phyloP scores from a whole-genome alignment of 495 filamentous ascomycete species.

The Penicillium subrubescens region DNA sequence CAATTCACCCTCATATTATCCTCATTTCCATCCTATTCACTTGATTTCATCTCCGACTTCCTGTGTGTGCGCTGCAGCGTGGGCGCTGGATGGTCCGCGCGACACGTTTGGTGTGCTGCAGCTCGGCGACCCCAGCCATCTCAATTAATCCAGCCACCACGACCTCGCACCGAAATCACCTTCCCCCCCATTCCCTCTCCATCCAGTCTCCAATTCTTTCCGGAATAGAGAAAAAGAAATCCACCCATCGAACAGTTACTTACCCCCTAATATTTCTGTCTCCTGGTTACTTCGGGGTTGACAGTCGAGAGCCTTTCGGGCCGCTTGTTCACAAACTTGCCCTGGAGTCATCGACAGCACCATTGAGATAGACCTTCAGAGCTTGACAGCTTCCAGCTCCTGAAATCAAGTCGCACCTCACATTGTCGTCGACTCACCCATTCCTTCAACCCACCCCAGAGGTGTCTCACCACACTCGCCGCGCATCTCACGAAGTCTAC shows the following conservation, averaged over 20 bases:
- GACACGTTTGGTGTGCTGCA: slow-evolving; percentile 32
- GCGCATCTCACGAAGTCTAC: slow-evolving; percentile 60
- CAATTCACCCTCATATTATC: neutral
- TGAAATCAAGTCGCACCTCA: slow-evolving; percentile 25
- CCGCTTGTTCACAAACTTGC: neutral
- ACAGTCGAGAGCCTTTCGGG: slow-evolving; percentile 9
- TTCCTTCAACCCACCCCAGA: slow-evolving; percentile 31
- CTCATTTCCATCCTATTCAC: neutral
- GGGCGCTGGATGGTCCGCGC: slow-evolving; percentile 25
- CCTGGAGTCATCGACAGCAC: slow-evolving; percentile 8
- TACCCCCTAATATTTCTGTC: neutral
- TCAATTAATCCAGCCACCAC: slow-evolving; percentile 37
- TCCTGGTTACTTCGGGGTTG: slow-evolving; percentile 13
- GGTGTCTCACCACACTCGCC: slow-evolving; percentile 44
- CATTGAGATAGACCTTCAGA: slow-evolving; percentile 20
- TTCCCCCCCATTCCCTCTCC: slow-evolving; percentile 4
- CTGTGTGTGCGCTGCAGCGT: slow-evolving; percentile 3
- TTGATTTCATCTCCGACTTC: slow-evolving; percentile 10
- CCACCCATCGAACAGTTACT: neutral
- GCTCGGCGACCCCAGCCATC: slow-evolving; percentile 36
- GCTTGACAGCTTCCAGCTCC: slow-evolving; percentile 11
- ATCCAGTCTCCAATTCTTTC: neutral
- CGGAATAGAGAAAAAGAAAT: neutral
- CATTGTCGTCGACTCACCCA: slow-evolving; percentile 38
- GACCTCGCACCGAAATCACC: slow-evolving; percentile 12